Conservation (phyloP, 2,329 filamentous ascomycete genomes). For the Huntiella moniliformis region DNA sequence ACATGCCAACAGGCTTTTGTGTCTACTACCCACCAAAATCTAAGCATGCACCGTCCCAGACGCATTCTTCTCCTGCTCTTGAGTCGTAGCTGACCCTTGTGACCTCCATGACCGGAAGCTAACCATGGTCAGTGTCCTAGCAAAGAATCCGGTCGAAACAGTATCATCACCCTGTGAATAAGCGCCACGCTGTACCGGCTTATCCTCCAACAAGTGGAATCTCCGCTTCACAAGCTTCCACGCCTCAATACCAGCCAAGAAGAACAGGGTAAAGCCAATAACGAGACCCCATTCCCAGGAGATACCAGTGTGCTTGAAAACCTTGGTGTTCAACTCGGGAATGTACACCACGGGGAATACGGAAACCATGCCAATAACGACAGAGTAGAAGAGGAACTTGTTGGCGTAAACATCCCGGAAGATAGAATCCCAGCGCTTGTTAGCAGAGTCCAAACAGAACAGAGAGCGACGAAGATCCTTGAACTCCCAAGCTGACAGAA, state of each 20-base stretch:
- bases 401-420: conserved; percentile 50
- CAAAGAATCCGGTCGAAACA: conserved; percentile 22
- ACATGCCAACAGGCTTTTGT: too few relatives aligned
- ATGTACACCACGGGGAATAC: conserved; percentile 56
- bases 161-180: conserved; percentile 33
- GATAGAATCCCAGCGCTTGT: conserved; percentile 31
- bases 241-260: conserved; percentile 46
- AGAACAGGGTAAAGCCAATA: conserved; percentile 42
- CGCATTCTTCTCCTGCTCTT: too few relatives aligned
- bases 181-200: conserved; percentile 28
- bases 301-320: conserved; percentile 56
- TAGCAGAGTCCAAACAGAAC: conserved; percentile 44
- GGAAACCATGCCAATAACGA: conserved; percentile 38
- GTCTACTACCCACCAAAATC: too few relatives aligned
- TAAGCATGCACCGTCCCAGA: too few relatives aligned
- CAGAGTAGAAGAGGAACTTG: conserved; percentile 50
- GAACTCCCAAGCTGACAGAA: conserved; percentile 63
- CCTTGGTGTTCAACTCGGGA: conserved; percentile 46
- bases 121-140: conserved; percentile 31
- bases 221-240: conserved; percentile 54
- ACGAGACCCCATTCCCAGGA: conserved; percentile 60
- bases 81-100: conserved; percentile 3
- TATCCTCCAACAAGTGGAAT: conserved; percentile 32
- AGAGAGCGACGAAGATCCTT: conserved; percentile 53
- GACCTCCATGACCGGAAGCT: conserved; percentile 31